A percentile compares a stretch with the other conserved stretches of the same genome.
Conservation (phyloP, 1,284 basidiomycete species). For the Leccinum pseudoinsigne region DNA sequence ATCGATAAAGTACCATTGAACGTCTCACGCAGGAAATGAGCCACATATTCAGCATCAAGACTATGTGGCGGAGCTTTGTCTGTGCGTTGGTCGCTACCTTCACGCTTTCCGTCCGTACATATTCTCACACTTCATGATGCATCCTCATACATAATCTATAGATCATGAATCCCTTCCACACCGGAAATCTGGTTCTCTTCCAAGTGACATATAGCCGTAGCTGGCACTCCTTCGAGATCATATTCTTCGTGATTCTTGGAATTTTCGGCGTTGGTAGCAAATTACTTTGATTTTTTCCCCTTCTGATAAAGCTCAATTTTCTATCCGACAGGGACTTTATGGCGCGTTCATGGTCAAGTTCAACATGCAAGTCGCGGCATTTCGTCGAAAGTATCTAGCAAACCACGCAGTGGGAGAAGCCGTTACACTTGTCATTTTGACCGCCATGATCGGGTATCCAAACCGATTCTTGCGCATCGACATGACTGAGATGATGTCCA, state of each 20-base stretch:
- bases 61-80: slow-evolving; percentile 98
- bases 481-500: slow-evolving; percentile 98
- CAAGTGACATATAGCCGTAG: slow-evolving; percentile 97
- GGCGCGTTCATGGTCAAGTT: slow-evolving; percentile 98
- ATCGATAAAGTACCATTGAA: slow-evolving; percentile 6
- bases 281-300: background rate
- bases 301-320: slow-evolving; percentile 8
- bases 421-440: slow-evolving; percentile 82
- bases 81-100: slow-evolving; percentile 97
- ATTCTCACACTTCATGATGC: slow-evolving; percentile 14
- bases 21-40: slow-evolving; percentile 86
- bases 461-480: slow-evolving; percentile 96
- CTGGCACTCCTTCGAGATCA: slow-evolving; percentile 99
- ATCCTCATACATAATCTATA: slow-evolving; percentile 35
- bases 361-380: slow-evolving; percentile 93
- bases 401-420: slow-evolving; percentile 89
- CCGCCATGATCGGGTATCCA: slow-evolving; percentile 91
- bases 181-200: slow-evolving; percentile 97
- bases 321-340: slow-evolving; percentile 77
- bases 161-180: slow-evolving; percentile 98
- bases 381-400: slow-evolving; percentile 87
- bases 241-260: slow-evolving; percentile 94
- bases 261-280: slow-evolving; percentile 81
- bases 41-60: slow-evolving; percentile 93
- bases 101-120: slow-evolving; percentile 79